Evolutionary conservation across 2,329 filamentous ascomycete species (phyloP), one percentile per base, ranked within the genome.

Genomic region (Beauveria australis): DNA sequence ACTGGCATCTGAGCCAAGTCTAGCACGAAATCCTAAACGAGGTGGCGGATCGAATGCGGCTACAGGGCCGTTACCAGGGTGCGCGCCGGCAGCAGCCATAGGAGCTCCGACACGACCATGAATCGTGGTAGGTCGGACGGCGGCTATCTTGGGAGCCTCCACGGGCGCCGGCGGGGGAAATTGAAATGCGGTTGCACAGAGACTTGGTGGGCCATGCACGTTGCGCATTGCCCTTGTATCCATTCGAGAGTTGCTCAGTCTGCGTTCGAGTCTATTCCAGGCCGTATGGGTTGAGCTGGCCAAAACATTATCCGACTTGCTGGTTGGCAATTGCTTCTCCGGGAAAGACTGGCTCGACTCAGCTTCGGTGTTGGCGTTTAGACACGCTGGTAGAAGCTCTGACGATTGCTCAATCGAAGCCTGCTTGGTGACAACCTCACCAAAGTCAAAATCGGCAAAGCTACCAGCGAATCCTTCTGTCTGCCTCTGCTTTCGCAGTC

Each of bases 361-460:
- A 28, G 7, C 26, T 3, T 40, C 16, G 30, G 30, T 14, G 19
- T 30, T 47, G 18, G 47, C 18, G n/a, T 40, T 59, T 24, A 41
- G 5, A 9, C 43, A n/a, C 3, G 48, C 44, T 12, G 49, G 12
- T 9, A 49, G 58, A 12, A 49, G 58, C 30, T 53, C 58, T 8
- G 56, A 47, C 3, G 48, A 58, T 19, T 51, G 56, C 22, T 62
- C 61, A 46, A 52, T 56, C 9, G 61, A 59, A 14, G 62, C 30
- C 18, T 62, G 64, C 53, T 49, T 67, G 12, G 64, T 66, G 10
- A 72, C 68, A 26, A 53, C 65, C 3, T 71, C 71, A 16, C 74
- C 74, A 66, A 75, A 75, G 62, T 76, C 71, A 49, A 76, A 76
- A 0, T 67, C 73, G 0, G 71, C 60, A 65, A 76, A 75, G 59